These are phyloP conservation scores for Spongispora temasekensis DNA, from an alignment of 1,284 basidiomycete species.

Conservation along the genomic window DNA sequence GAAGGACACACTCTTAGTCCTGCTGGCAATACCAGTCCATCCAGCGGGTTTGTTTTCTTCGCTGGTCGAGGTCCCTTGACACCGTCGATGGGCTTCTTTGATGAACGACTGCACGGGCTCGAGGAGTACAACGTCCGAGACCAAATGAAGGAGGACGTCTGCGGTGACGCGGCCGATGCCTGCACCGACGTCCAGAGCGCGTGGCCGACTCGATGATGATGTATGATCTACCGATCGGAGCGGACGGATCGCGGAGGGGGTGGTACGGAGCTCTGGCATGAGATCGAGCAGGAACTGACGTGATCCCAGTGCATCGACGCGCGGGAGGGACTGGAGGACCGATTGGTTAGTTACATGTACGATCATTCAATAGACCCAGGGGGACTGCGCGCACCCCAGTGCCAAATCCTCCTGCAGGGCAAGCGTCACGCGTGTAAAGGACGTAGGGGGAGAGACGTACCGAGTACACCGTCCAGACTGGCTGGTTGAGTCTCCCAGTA, in stretches of 20 bases:
- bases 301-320: constrained; percentile 86
- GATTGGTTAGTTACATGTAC: too few species aligned
- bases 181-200: constrained; percentile 88
- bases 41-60: constrained; percentile 20
- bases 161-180: constrained; percentile 90
- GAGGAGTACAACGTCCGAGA: constrained; percentile 82
- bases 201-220: constrained; percentile 43
- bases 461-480: constrained; percentile 71
- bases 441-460: constrained; percentile 32
- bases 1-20: constrained; percentile 78
- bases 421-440: not conserved
- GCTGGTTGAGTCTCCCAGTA: constrained; percentile 81
- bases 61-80: constrained; percentile 32
- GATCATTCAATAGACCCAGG: constrained; percentile 5
- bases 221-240: constrained; percentile 15
- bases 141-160: constrained; percentile 81
- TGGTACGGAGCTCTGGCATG: constrained; percentile 73
- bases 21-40: constrained; percentile 72
- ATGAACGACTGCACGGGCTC: constrained; percentile 86
- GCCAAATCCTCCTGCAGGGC: constrained; percentile 71
- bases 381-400: constrained; percentile 53
- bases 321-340: constrained; percentile 71
- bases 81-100: constrained; percentile 61
- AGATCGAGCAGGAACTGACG: constrained; percentile 83
- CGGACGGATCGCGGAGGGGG: constrained; percentile 59